Evolutionary conservation across 2,329 filamentous ascomycete species (phyloP).

Genomic region (Aspergillus neotritici): DNA sequence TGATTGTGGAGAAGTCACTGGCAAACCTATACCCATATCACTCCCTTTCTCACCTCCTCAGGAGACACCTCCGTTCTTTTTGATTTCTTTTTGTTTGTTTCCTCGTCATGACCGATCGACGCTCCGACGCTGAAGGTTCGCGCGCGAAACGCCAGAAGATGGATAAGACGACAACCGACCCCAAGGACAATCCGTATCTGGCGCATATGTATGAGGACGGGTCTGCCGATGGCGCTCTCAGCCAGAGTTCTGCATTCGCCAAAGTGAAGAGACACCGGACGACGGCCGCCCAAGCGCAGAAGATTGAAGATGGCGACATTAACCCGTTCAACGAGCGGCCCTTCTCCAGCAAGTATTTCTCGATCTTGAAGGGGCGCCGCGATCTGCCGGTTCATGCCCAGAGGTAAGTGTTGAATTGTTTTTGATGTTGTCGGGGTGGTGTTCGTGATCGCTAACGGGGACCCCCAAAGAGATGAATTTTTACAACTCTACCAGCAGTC

Average conservation of each 20-base stretch:
- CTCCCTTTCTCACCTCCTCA: slow-evolving; percentile 8
- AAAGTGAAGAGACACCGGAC: slow-evolving; percentile 72
- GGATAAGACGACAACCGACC: slow-evolving; percentile 44
- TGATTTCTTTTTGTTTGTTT: slow-evolving; percentile 12
- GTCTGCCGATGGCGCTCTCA: slow-evolving; percentile 21
- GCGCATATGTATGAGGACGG: slow-evolving; percentile 72
- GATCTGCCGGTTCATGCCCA: slow-evolving; percentile 89
- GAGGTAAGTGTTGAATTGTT: slow-evolving; percentile 50
- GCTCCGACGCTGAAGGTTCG: slow-evolving; percentile 47
- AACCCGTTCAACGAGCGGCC: slow-evolving; percentile 80
- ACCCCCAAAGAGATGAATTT: slow-evolving; percentile 68
- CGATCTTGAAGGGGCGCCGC: slow-evolving; percentile 76
- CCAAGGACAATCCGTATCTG: slow-evolving; percentile 75
- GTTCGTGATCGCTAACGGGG: background rate
- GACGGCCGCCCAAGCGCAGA: slow-evolving; percentile 66
- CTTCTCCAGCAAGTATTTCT: slow-evolving; percentile 80
- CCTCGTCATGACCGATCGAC: slow-evolving; percentile 52
- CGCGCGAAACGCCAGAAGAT: slow-evolving; percentile 54
- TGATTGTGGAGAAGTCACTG: too few species aligned
- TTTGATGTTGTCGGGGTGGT: background rate
- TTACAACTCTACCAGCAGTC: slow-evolving; percentile 85
- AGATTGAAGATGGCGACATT: slow-evolving; percentile 69
- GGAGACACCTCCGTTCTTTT: slow-evolving; percentile 7
- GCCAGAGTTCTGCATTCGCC: slow-evolving; percentile 50
- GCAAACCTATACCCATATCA: background rate